Conservation (phyloP, 176 grass and related monocot species). For the Aegilops sharonensis region DNA sequence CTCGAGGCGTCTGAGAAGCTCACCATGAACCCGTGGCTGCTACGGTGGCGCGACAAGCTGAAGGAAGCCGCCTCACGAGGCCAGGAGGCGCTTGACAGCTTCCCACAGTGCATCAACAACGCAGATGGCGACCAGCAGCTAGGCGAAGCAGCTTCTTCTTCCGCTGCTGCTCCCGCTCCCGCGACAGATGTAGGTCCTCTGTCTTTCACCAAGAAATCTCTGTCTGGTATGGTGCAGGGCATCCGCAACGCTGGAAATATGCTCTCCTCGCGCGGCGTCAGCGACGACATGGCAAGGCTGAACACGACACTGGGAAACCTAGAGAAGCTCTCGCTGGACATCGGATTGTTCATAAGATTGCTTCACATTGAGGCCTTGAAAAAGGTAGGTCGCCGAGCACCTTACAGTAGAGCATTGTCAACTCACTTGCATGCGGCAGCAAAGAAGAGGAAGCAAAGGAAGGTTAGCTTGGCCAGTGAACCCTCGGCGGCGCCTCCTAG, state of each 20-base stretch:
- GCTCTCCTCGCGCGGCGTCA: too few relatives aligned
- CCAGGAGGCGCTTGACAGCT: background rate
- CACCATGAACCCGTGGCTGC: background rate
- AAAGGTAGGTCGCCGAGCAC: background rate
- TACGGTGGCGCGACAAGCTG: slow-evolving; percentile 21
- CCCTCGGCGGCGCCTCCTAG: too few relatives aligned
- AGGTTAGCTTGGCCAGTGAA: too few relatives aligned
- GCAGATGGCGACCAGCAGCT: background rate
- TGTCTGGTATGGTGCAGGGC: background rate
- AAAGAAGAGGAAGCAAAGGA: too few relatives aligned
- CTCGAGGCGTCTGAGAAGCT: background rate
- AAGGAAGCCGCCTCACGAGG: background rate
- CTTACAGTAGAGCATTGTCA: too few relatives aligned
- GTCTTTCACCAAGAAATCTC: background rate
- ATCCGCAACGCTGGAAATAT: background rate
- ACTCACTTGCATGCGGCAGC: too few relatives aligned
- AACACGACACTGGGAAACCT: background rate
- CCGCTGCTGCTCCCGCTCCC: background rate
- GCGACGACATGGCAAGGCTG: background rate
- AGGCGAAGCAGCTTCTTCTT: background rate
- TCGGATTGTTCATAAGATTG: slow-evolving; percentile 4
- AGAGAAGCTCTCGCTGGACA: background rate
- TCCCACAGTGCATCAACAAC: background rate
- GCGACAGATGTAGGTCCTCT: background rate
- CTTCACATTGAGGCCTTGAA: background rate